These are phyloP conservation scores for Sequoiadendron giganteum DNA, from an alignment of 75 land plant genomes.

Conservation along the genomic window DNA sequence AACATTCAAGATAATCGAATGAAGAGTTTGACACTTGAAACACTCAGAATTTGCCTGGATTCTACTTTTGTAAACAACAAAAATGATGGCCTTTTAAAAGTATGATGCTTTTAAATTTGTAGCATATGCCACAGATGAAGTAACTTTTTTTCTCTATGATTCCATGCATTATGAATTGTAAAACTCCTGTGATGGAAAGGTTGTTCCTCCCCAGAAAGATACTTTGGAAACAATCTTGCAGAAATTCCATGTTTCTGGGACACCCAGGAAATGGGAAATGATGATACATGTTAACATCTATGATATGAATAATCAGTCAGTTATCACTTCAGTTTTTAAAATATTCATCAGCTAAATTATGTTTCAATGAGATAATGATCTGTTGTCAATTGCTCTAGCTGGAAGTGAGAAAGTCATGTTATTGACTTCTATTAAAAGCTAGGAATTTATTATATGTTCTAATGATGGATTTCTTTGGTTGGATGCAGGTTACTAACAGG, in stretches of 20 bases:
- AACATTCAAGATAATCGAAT: background rate
- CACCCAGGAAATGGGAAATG: background rate
- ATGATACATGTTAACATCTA: background rate
- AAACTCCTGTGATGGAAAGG: background rate
- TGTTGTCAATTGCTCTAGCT: background rate
- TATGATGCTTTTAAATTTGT: background rate
- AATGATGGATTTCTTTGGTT: slow-evolving; percentile 3
- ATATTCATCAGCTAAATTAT: background rate
- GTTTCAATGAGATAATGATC: background rate
- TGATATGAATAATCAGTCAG: background rate
- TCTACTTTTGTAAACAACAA: background rate
- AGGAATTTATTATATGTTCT: slow-evolving; percentile 4
- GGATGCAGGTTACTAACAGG: slow-evolving; percentile 81
- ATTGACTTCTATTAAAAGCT: background rate
- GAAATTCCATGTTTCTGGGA: background rate
- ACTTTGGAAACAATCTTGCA: background rate
- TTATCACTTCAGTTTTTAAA: background rate
- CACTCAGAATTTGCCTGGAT: background rate
- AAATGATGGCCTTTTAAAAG: background rate
- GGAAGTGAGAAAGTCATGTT: background rate
- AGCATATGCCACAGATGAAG: background rate
- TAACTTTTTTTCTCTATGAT: background rate
- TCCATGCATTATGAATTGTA: background rate
- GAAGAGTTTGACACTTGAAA: background rate
- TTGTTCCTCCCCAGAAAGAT: background rate